Conservation (phyloP, 2,329 filamentous ascomycete species). For the Chrysoporthe austroafricana region DNA sequence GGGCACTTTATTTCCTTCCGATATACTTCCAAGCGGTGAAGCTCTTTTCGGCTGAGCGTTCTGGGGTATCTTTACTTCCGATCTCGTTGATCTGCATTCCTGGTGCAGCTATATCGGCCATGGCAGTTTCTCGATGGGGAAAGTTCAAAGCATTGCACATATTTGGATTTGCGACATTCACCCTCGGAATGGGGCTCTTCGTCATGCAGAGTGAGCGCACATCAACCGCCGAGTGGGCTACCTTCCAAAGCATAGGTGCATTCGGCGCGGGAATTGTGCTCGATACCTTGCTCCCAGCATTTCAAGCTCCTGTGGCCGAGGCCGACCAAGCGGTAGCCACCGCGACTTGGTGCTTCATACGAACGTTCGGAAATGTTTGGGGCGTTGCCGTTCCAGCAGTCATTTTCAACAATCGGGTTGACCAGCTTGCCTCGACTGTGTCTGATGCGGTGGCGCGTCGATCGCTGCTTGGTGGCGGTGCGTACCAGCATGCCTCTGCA, state of each 20-base stretch:
- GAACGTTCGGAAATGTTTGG: conserved; percentile 48
- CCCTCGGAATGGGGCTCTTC: conserved; percentile 47
- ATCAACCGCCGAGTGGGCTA: conserved; percentile 42
- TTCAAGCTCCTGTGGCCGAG: conserved; percentile 43
- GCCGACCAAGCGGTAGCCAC: conserved; percentile 42
- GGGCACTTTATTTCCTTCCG: conserved; percentile 27
- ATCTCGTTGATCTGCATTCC: too few relatives aligned
- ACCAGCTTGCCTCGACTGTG: conserved; percentile 32
- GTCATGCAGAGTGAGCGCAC: conserved; percentile 42
- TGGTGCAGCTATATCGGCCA: too few relatives aligned
- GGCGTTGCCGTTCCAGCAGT: conserved; percentile 49
- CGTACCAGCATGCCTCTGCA: too few relatives aligned
- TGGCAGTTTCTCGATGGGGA: too few relatives aligned
- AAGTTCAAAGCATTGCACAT: conserved; percentile 23
- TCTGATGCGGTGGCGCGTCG: conserved; percentile 31
- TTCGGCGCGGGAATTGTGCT: conserved; percentile 49
- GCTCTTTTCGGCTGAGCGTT: conserved; percentile 37
- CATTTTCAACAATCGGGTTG: conserved; percentile 42
- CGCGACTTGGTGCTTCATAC: conserved; percentile 47
- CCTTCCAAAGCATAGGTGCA: conserved; percentile 45
- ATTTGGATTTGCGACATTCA: conserved; percentile 42
- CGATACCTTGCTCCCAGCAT: conserved; percentile 46
- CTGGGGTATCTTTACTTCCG: conserved; percentile 42
- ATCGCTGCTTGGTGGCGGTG: too few relatives aligned
- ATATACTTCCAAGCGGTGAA: conserved; percentile 15